Base-by-base conservation (phyloP, 805 yeast species). In the Ogataea chonburiensis region DNA sequence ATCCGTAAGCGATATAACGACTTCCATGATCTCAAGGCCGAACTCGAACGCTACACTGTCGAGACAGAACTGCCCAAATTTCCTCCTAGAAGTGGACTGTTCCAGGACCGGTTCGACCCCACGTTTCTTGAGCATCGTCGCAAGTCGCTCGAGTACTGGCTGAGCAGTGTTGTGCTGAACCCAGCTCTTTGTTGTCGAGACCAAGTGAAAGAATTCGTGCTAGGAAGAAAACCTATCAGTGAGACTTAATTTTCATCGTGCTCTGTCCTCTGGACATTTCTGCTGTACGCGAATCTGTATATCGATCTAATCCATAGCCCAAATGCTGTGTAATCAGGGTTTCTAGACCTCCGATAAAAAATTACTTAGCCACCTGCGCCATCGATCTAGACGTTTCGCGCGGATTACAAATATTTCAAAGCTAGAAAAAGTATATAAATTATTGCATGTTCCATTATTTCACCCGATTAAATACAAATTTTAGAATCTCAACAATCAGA, bases 1-100 rank as follows among this genome's bases (percentile, higher is more conserved):
- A 49, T 77, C 4, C 72, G 76, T 52, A 76, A 73, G 53, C 56
- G 95, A 24, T 86, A 81, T 56, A 71, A 77, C 22, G 91, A 85
- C 28, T 73, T 86, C 42, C 79, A 61, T 24, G 43, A 40, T 20
- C 64, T 86, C 22, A 65, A 81, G 17, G 49, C 49, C 1, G 42
- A 47, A 4, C 55, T 82, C 14, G 51, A 26, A 3, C 60, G 56
- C 20, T 71, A 63, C 42, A 73, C 75, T 1, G 49, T 53, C n/a
- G 24, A 34, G 10, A 61, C 62, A 0, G 58, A 58, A 5, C 56
- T 78, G 1, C 79, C 80, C 3, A 48, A 40, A 9, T 56, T 79
- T 17, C 86, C 86, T 1, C 72, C 78, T 0, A 71, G 71, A 36
- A 71, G 70, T 2, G 33, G 43, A 7, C 20, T 54, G 2, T 46